Evolutionary conservation across 371 early-diverging fungal genomes (phyloP).

Genomic region (Haplosporangium sp.): DNA sequence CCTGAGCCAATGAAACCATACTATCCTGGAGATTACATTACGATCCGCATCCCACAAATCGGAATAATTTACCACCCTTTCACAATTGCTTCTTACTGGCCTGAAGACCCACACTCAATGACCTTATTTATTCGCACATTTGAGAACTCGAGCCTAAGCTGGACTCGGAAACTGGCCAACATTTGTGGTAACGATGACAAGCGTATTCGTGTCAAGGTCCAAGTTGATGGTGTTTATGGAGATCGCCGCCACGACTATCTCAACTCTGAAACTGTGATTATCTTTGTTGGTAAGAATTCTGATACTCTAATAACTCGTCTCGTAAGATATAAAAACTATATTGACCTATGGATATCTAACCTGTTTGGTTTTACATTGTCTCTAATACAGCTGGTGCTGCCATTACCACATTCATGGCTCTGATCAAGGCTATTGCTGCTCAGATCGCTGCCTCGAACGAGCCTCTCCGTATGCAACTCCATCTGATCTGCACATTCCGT

Average conservation of each 20-base stretch:
- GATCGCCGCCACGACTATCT: constrained; percentile 50
- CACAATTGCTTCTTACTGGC: constrained; percentile 54
- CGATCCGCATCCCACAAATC: constrained; percentile 32
- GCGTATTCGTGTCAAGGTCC: constrained; percentile 32
- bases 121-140: constrained; percentile 39
- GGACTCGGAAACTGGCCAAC: constrained; percentile 30
- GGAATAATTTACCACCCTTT: constrained; percentile 48
- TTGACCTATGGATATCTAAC: neutral
- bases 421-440: constrained; percentile 50
- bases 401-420: constrained; percentile 37
- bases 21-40: constrained; percentile 49
- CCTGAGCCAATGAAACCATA: constrained; percentile 50
- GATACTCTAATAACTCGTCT: neutral
- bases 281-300: constrained; percentile 18
- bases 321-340: neutral
- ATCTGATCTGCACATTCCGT: constrained; percentile 51
- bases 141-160: constrained; percentile 37
- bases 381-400: constrained; percentile 37
- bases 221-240: constrained; percentile 53
- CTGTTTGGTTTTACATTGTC: neutral
- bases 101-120: constrained; percentile 53
- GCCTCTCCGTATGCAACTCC: constrained; percentile 40
- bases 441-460: constrained; percentile 34
- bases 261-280: constrained; percentile 39
- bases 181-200: constrained; percentile 47